These are phyloP conservation scores for Paecilomyces formosus DNA, from an alignment of 2,329 filamentous ascomycete species.

Conservation along the genomic window DNA sequence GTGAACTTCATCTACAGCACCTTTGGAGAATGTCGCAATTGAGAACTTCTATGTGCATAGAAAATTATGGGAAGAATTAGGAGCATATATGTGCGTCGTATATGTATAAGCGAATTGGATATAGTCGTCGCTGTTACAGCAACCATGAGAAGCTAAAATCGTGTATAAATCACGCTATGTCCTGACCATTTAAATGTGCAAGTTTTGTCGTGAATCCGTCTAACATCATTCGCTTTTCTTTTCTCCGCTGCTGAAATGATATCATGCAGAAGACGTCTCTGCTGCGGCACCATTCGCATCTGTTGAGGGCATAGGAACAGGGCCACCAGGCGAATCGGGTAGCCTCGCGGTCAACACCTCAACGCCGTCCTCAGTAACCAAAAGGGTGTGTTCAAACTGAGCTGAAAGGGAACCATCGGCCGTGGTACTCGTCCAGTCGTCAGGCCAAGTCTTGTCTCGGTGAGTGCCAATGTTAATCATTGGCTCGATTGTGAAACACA, in stretches of 20 bases:
- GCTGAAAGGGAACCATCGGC: constrained; percentile 83
- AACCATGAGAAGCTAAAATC: background rate
- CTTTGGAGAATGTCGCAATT: background rate
- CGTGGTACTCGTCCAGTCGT: constrained; percentile 97
- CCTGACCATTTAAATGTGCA: background rate
- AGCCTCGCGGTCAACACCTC: constrained; percentile 72
- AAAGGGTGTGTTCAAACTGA: constrained; percentile 86
- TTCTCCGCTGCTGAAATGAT: background rate
- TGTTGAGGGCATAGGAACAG: constrained; percentile 50
- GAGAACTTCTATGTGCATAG: background rate
- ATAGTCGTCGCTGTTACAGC: background rate
- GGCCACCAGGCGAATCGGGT: constrained; percentile 67
- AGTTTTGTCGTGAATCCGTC: background rate
- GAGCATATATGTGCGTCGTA: background rate
- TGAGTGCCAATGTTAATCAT: constrained; percentile 95
- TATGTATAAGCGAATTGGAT: background rate
- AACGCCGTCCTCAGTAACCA: constrained; percentile 75
- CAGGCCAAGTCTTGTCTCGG: constrained; percentile 91
- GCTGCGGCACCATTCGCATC: background rate
- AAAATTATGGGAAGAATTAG: background rate
- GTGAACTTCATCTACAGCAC: background rate
- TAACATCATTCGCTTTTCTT: constrained; percentile 1
- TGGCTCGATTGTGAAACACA: constrained; percentile 98
- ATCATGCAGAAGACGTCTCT: background rate
- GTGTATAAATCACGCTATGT: background rate